Base-by-base conservation (phyloP, 345 rosid species). In the Gossypium stocksii region DNA sequence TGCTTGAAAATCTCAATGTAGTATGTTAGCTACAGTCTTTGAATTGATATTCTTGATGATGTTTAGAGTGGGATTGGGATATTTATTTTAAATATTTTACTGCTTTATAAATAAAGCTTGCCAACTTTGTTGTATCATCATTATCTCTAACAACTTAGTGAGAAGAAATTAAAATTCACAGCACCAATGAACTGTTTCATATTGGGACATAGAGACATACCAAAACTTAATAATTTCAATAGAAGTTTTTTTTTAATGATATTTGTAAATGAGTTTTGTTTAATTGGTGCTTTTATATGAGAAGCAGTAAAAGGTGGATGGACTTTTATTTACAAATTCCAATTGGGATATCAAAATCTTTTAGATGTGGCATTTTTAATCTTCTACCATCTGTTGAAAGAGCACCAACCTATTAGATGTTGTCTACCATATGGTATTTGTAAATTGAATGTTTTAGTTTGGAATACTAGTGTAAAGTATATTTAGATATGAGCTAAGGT, bases 361-460 rank as follows among this genome's bases (percentile, higher is more conserved):
- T 20, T 22, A 27, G 54, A 15, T 46, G 56, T 51, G 71, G 17
- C 14, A 22, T 45, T 13, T 34, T 34, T 34, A 34, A 34, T 5
- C 41, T 34, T 22, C 38, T 29, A 46, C 19, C 27, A 4, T 9
- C 7, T 27, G 13, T 49, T 68, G 14, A 68, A 68, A 49, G 43
- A 3, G 72, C 58, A 68, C 59, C 44, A 16, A 25, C 45, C 59
- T 10, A 15, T 11, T 46, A 57, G 56, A 23, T 46, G 43, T 43
- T 67, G 72, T 68, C 58, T 49, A 44, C 58, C 58, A 68, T 68
- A n/a, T n/a, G n/a, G n/a, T n/a, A n/a, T n/a, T n/a, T n/a, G n/a
- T n/a, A n/a, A n/a, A n/a, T n/a, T n/a, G n/a, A n/a, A n/a, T n/a
- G n/a, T n/a, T n/a, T n/a, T n/a, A n/a, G n/a, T n/a, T n/a, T n/a